Conservation (phyloP, 1,284 basidiomycete genomes). For the Amylostereum chailletii region DNA sequence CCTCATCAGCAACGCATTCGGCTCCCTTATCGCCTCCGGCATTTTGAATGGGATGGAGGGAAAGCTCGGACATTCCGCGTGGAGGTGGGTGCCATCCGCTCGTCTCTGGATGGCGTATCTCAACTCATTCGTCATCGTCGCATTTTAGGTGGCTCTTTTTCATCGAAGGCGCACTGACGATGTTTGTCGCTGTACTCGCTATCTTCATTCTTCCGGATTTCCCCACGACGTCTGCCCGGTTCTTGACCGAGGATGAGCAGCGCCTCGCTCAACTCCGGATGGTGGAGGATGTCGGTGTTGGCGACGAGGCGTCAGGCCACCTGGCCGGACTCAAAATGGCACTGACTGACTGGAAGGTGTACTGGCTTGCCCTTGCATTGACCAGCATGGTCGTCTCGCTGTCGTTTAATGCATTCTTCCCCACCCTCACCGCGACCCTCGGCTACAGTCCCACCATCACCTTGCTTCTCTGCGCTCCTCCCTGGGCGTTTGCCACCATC, state of each 20-base stretch:
- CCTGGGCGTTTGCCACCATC: slow-evolving; percentile 63
- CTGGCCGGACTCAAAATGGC: slow-evolving; percentile 47
- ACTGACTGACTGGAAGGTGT: slow-evolving; percentile 65
- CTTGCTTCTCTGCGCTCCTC: slow-evolving; percentile 68
- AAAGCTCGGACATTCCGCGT: slow-evolving; percentile 61
- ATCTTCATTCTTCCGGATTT: slow-evolving; percentile 76
- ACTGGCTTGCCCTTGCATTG: slow-evolving; percentile 57
- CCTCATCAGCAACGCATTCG: slow-evolving; percentile 79
- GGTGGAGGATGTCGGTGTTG: slow-evolving; percentile 57
- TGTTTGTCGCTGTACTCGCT: slow-evolving; percentile 50
- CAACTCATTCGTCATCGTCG: not conserved
- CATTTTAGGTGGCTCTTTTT: slow-evolving; percentile 62
- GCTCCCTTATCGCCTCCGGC: slow-evolving; percentile 70
- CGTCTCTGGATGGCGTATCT: not conserved
- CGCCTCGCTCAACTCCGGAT: slow-evolving; percentile 64
- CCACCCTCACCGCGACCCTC: slow-evolving; percentile 60
- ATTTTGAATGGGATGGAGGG: slow-evolving; percentile 68
- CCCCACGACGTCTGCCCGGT: slow-evolving; percentile 44
- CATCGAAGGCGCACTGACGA: slow-evolving; percentile 62
- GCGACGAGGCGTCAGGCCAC: slow-evolving; percentile 22
- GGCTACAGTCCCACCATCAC: slow-evolving; percentile 60
- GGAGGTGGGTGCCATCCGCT: slow-evolving; percentile 38
- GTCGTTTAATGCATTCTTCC: slow-evolving; percentile 71
- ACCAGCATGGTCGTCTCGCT: slow-evolving; percentile 49
- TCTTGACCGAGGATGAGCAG: slow-evolving; percentile 56